A percentile compares a stretch with the other conserved stretches of the same genome.
These are phyloP conservation scores for Huiozyma naganishii DNA, from an alignment of 805 yeast genomes.

Conservation along the genomic window DNA sequence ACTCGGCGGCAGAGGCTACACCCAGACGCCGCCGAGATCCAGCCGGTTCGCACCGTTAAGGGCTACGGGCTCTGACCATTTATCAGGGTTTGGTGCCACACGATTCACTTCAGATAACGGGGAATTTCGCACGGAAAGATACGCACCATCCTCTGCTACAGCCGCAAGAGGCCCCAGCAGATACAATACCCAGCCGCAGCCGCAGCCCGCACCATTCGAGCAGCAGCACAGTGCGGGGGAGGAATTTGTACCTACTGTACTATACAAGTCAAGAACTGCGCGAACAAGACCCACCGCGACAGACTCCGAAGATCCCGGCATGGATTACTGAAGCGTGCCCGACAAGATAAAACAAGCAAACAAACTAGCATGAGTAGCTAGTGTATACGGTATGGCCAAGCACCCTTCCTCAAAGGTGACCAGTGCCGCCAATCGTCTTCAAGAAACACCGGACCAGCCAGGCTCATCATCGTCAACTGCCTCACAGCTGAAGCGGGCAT, in stretches of 20 bases:
- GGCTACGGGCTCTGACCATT: background rate
- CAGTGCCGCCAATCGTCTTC: too few relatives aligned
- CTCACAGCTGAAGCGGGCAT: too few relatives aligned
- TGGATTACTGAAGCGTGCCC: conserved; percentile 1
- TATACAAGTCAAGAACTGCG: conserved; percentile 17
- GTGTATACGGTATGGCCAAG: too few relatives aligned
- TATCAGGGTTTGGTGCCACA: background rate
- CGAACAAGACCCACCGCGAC: conserved; percentile 8
- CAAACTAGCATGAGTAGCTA: too few relatives aligned
- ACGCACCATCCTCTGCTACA: background rate
- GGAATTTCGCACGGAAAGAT: background rate
- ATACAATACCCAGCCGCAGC: background rate
- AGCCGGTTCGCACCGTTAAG: background rate
- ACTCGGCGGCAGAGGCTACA: conserved; percentile 63
- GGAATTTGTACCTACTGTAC: conserved; percentile 1
- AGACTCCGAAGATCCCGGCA: conserved; percentile 4
- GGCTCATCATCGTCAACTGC: too few relatives aligned
- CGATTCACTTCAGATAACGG: background rate
- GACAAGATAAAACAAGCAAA: too few relatives aligned
- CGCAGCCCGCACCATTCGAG: background rate
- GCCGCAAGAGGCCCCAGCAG: background rate
- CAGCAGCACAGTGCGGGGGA: background rate
- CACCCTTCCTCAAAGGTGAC: too few relatives aligned
- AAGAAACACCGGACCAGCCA: too few relatives aligned
- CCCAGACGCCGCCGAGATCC: background rate